These are phyloP conservation scores for Malus hybrid DNA, from an alignment of 331 rosid species.

Conservation along the genomic window DNA sequence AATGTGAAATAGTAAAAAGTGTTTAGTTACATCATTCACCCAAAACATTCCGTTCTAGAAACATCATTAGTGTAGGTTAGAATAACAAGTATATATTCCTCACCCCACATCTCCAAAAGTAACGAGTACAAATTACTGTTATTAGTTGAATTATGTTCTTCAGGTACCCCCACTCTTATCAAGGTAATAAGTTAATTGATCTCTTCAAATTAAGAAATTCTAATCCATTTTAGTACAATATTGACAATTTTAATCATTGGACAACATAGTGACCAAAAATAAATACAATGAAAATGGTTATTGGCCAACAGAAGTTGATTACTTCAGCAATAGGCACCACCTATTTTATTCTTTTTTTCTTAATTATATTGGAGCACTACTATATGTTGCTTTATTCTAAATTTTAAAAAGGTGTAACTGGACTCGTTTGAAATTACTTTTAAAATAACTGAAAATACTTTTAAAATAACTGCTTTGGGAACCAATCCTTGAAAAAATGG, in stretches of 20 bases:
- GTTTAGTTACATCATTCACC: constrained; percentile 6
- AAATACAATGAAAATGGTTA: neutral
- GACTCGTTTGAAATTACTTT: no score
- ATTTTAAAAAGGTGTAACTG: neutral
- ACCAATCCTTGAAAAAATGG: no score
- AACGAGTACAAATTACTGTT: neutral
- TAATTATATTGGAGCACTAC: neutral
- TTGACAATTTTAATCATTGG: neutral
- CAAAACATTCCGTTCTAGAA: constrained; percentile 13
- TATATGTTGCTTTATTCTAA: neutral
- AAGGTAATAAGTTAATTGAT: neutral
- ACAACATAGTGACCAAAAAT: neutral
- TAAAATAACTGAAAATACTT: no score
- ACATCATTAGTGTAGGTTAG: neutral
- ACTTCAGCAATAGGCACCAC: neutral
- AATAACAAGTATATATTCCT: neutral
- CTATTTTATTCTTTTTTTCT: neutral
- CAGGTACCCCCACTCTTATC: neutral
- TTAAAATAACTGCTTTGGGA: no score
- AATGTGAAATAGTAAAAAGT: neutral
- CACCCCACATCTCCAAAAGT: neutral
- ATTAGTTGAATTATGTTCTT: neutral
- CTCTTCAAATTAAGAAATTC: no score
- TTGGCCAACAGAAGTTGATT: neutral
- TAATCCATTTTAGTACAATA: no score